Conservation (phyloP, 2,329 filamentous ascomycete species). For the Ambrosiella beaveri region DNA sequence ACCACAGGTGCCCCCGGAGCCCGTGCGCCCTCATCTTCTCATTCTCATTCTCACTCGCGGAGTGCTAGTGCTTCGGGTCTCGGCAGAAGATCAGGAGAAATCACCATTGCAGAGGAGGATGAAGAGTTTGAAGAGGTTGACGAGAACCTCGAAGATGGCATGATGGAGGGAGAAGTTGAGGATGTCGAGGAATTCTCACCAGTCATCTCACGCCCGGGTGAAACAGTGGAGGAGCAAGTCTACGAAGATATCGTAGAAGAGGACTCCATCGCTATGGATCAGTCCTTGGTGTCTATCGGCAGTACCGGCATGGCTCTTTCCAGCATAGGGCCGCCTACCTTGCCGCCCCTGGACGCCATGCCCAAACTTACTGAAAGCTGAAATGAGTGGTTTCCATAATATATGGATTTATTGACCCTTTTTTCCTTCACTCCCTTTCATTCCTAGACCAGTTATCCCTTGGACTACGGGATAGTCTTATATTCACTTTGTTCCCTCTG, state of each 20-base stretch:
- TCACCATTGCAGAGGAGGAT: slow-evolving; percentile 52
- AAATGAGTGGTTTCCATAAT: neutral
- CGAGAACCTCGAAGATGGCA: slow-evolving; percentile 41
- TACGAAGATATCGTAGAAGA: slow-evolving; percentile 15
- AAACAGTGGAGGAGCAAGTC: slow-evolving; percentile 12
- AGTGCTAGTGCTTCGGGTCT: slow-evolving; percentile 45
- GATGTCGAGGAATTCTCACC: slow-evolving; percentile 21
- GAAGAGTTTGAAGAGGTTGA: slow-evolving; percentile 33
- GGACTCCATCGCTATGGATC: slow-evolving; percentile 6
- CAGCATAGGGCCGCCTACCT: slow-evolving; percentile 2
- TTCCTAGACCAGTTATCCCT: neutral
- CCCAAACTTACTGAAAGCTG: slow-evolving; percentile 8
- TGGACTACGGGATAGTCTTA: neutral
- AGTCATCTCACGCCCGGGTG: slow-evolving; percentile 3
- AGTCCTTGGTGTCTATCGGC: slow-evolving; percentile 3
- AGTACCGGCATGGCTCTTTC: slow-evolving; percentile 4
- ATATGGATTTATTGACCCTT: too few species aligned
- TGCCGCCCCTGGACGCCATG: slow-evolving; percentile 7
- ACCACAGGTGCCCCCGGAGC: slow-evolving; percentile 15
- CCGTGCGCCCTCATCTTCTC: slow-evolving; percentile 19
- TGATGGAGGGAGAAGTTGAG: slow-evolving; percentile 27
- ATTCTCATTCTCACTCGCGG: slow-evolving; percentile 31
- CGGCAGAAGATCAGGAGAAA: slow-evolving; percentile 54
- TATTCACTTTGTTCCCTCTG: neutral
- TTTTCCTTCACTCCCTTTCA: neutral